Conservation (phyloP, 352 stramenopile species). For the Stephanocyclus meneghinianus region DNA sequence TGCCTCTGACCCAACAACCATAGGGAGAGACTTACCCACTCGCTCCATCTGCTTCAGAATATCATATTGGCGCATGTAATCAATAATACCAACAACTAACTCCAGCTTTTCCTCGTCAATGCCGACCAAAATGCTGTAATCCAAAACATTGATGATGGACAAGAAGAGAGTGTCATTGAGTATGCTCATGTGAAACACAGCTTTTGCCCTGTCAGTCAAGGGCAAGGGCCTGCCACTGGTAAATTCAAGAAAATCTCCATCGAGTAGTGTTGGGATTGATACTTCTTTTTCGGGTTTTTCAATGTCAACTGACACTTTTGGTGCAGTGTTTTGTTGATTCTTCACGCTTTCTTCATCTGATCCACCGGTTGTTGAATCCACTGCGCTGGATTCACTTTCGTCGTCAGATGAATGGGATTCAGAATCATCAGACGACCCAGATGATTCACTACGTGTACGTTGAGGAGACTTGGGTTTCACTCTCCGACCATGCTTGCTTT, state of each 20-base stretch:
- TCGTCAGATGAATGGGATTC: conserved; percentile 44
- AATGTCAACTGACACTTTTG: conserved; percentile 1
- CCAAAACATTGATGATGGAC: conserved; percentile 97
- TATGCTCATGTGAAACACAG: conserved; percentile 89
- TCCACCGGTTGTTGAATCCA: conserved; percentile 35
- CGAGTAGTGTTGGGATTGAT: conserved; percentile 80
- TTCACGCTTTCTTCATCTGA: conserved; percentile 13
- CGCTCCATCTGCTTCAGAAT: conserved; percentile 98
- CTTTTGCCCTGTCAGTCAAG: conserved; percentile 83
- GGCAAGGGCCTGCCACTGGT: conserved; percentile 82
- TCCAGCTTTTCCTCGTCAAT: conserved; percentile 85
- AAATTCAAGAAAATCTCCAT: conserved; percentile 88
- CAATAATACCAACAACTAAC: conserved; percentile 96
- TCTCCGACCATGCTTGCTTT: conserved; percentile 38
- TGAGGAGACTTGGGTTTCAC: conserved; percentile 30
- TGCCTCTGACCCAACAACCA: conserved; percentile 95
- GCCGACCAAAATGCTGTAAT: conserved; percentile 98
- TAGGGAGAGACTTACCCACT: conserved; percentile 95
- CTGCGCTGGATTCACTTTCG: conserved; percentile 16
- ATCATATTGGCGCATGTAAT: conserved; percentile 98
- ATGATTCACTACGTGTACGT: conserved; percentile 34
- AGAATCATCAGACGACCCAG: conserved; percentile 34
- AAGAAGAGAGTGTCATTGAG: conserved; percentile 96
- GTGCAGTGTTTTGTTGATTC: conserved; percentile 17
- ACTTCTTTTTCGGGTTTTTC: conserved; percentile 49